These are phyloP conservation scores for Lasiodiplodia sp. DNA, from an alignment of 2,329 filamentous ascomycete genomes.

Conservation along the genomic window DNA sequence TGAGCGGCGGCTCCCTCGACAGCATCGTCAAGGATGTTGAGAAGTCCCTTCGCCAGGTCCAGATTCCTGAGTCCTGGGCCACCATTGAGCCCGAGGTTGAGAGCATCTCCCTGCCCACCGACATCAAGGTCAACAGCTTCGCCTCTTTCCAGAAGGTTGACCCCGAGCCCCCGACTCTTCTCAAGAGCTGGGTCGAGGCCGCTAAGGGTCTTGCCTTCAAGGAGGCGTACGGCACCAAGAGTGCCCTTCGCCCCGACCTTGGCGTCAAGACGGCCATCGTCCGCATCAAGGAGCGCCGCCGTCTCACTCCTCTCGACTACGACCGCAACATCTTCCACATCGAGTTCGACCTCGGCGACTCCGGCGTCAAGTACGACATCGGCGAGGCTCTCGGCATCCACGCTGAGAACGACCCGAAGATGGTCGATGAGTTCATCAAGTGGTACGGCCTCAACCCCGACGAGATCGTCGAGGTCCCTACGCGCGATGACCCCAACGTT, in stretches of 20 bases:
- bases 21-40: constrained; percentile 68
- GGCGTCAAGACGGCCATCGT: constrained; percentile 86
- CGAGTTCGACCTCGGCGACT: constrained; percentile 92
- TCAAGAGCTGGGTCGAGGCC: constrained; percentile 81
- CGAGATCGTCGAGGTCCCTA: constrained; percentile 89
- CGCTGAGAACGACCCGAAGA: constrained; percentile 83
- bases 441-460: constrained; percentile 85
- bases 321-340: constrained; percentile 99
- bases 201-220: constrained; percentile 93
- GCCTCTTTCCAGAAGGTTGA: constrained; percentile 79
- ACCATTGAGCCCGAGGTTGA: constrained; percentile 68
- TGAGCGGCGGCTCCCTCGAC: constrained; percentile 68
- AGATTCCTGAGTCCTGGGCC: constrained; percentile 82
- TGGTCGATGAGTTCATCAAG: constrained; percentile 85
- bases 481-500: constrained; percentile 75
- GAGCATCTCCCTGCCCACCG: constrained; percentile 63
- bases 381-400: constrained; percentile 97
- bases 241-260: constrained; percentile 81
- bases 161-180: constrained; percentile 68
- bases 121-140: constrained; percentile 83
- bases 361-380: constrained; percentile 94
- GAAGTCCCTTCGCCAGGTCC: constrained; percentile 73
- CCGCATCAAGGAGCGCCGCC: constrained; percentile 92
- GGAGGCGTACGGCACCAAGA: constrained; percentile 83
- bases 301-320: constrained; percentile 85